Evolutionary conservation across 257 asterid genomes (phyloP), one percentile per base, ranked within the genome.

Genomic region (Solanum peruvianum): DNA sequence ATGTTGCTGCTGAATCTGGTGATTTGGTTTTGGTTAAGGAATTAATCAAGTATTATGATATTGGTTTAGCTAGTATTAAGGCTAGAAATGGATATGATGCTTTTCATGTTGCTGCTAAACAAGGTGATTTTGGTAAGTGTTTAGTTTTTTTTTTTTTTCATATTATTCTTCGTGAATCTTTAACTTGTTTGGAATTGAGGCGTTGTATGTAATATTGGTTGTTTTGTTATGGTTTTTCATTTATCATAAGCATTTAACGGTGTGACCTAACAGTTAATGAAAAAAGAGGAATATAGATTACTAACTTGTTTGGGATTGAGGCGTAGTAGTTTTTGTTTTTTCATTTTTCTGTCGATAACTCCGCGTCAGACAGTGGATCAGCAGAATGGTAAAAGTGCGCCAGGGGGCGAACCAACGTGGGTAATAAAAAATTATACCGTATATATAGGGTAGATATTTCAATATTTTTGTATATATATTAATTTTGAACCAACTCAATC

Each of bases 101-200:
- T 52, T 93, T 95, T 90, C 98, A 93, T 83, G 93, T 95, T 84
- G 98, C 97, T 90, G 93, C 98, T 87, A 94, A 92, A 90, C 90
- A 91, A 3, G 97, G 96, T 42, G 88, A 93, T 82, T 84, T 94
- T 39, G 98, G 98, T 95, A 60, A 90, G 87, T 37, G 14, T 71
- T 85, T 33, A 9, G 45, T 71, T 33, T 11, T 73, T 35, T 33
- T 33, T 4, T 5, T 72, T 72, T 5, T 72, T 3, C 23, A 1
- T 11, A 15, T 69, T 69, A 7, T 29, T 0, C 3, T 69, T 31
- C 37, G 31, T 20, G 5, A 6, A 73, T 37, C 31, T 13, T 13
- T 9, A 37, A 37, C 11, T 37, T 73, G 31, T 73, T 73, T 73
- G 82, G 1, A 20, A 73, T 23, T 39, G 49, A 73, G 52, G 20